Conservation (phyloP, 2,329 filamentous ascomycete genomes). For the Beauveria asiatica region DNA sequence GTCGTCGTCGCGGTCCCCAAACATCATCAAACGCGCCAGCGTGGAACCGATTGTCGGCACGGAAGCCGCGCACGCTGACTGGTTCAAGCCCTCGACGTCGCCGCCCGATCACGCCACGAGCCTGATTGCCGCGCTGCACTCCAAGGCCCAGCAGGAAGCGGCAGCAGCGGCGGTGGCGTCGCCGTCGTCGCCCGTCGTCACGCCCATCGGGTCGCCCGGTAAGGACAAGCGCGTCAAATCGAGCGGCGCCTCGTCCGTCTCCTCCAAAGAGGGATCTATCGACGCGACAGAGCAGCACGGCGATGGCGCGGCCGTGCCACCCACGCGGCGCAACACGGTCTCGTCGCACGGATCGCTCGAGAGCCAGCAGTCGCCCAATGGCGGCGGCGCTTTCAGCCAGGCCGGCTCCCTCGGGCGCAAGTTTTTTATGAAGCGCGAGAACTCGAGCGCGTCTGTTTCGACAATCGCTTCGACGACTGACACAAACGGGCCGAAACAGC, state of each 20-base stretch:
- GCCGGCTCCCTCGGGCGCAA: constrained; percentile 30
- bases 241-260: constrained; percentile 41
- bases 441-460: constrained; percentile 26
- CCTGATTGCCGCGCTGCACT: constrained; percentile 61
- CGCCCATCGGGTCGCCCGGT: constrained; percentile 28
- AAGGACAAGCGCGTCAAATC: constrained; percentile 30
- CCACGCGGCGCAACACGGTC: constrained; percentile 28
- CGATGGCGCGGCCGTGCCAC: constrained; percentile 20
- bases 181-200: constrained; percentile 29
- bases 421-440: constrained; percentile 33
- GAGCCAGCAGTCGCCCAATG: constrained; percentile 19
- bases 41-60: constrained; percentile 55
- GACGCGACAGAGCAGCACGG: constrained; percentile 17
- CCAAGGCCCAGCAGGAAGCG: constrained; percentile 47
- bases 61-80: constrained; percentile 58
- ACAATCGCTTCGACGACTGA: constrained; percentile 22
- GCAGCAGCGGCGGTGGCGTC: constrained; percentile 32
- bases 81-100: constrained; percentile 48
- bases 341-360: constrained; percentile 27
- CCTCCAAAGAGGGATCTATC: constrained; percentile 35
- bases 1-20: constrained; percentile 25
- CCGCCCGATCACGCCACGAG: constrained; percentile 52
- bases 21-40: constrained; percentile 38
- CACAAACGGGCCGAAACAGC: constrained; percentile 23
- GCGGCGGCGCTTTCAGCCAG: constrained; percentile 28